Base-by-base conservation (phyloP, 2,329 filamentous ascomycete species). In the Sporothrix pseudoabietina region DNA sequence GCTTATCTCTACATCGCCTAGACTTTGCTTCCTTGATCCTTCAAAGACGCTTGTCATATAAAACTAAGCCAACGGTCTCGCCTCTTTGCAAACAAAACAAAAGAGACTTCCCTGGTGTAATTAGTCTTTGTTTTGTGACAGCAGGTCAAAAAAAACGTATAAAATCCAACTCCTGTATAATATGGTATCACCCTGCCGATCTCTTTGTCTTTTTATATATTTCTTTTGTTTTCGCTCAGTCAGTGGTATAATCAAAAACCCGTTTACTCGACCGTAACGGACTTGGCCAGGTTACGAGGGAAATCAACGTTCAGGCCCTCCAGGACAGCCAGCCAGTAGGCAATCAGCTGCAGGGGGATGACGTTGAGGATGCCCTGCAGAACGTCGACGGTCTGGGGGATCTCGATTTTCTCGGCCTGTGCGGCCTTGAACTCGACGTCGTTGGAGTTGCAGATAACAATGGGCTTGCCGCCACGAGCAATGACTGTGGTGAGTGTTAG, bases 271-370 rank as follows among this genome's bases (percentile, higher is more conserved):
- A 99, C 96, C 76, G 96, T 99, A 77, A 99, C 96, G 76, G 94
- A 97, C 90, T 99, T 99, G 83, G 96, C 96, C 85, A 99, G 85
- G 87, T 99, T 99, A 80, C 96, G 92, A 74, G 96, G 96, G 90
- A 98, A 98, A 82, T 99, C 96, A 75, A 99, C 96, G 82, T 99
- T 98, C 77, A 98, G 87, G 71, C 94, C 95, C 86, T 97, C 96
- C 77, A 92, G 92, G 79, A 99, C 95, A 72, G 96, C 96, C 77
- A 99, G 90, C 95, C 96, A 98, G 89, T 99, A 99, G 74, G 96
- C 93, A 85, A 99, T 98, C 79, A 99, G 88, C 87, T 99, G 96
- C 80, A 99, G 88, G 71, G 96, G 96, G 78, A 99, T 93, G 80
- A 99, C 96, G 84, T 99, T 99, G 81, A 99, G 89, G 78, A 99